Conservation (phyloP, 2,329 filamentous ascomycete genomes). For the Exophiala alcalophila region DNA sequence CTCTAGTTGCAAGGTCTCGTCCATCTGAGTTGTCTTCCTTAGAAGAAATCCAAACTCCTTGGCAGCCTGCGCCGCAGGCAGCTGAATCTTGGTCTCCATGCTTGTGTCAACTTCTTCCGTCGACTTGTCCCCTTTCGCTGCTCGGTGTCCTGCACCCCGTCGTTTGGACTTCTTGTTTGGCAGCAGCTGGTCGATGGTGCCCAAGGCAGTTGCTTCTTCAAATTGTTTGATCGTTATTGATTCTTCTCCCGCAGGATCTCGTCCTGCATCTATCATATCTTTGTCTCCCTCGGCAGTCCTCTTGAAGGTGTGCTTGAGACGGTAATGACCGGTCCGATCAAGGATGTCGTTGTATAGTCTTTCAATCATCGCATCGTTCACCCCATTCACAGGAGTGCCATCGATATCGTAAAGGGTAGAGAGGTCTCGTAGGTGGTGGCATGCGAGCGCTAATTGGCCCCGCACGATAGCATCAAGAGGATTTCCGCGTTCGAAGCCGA, state of each 20-base stretch:
- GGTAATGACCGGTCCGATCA: constrained; percentile 85
- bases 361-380: constrained; percentile 78
- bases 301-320: constrained; percentile 68
- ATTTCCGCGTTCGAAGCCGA: constrained; percentile 93
- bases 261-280: constrained; percentile 75
- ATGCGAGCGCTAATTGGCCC: constrained; percentile 81
- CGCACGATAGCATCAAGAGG: constrained; percentile 87
- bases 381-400: constrained; percentile 65
- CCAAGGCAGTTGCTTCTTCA: constrained; percentile 66
- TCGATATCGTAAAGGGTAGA: constrained; percentile 82
- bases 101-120: constrained; percentile 64
- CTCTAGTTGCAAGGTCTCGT: constrained; percentile 69
- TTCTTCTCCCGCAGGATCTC: constrained; percentile 73
- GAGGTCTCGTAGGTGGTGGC: constrained; percentile 73
- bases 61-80: constrained; percentile 73
- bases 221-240: constrained; percentile 68
- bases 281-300: constrained; percentile 79
- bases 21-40: constrained; percentile 59
- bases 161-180: constrained; percentile 44
- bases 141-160: constrained; percentile 44
- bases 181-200: constrained; percentile 47
- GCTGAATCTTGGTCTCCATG: constrained; percentile 70
- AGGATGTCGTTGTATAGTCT: constrained; percentile 93
- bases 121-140: constrained; percentile 56
- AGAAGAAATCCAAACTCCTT: constrained; percentile 79